Evolutionary conservation across 2,329 filamentous ascomycete genomes (phyloP), one percentile per base, ranked within the genome.

Genomic region (Colletotrichum navitas): DNA sequence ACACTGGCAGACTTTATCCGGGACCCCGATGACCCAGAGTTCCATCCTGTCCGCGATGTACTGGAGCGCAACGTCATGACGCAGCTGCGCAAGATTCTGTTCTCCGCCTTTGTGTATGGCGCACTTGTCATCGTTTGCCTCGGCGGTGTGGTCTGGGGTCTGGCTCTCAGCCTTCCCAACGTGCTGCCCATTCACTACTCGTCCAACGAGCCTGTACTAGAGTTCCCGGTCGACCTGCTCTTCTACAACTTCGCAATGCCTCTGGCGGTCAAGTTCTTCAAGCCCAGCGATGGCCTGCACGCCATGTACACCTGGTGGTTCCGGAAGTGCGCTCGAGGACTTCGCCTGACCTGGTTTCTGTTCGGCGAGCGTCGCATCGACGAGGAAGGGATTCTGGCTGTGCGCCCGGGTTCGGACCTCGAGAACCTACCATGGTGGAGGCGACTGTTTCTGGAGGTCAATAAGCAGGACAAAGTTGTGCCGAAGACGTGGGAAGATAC

Each of bases 201-300:
- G 2, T 95, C 94, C 0, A 95, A 95, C 74, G 93, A 97, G 76
- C 95, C 96, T 0, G 92, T 97, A 0, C 85, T 98, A 59, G 96
- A 98, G 79, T 98, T 99, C 75, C 96, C 96, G 0, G 90, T 97
- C 72, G 95, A 99, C 78, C 86, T 99, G 2, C 85, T 99, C 21
- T 96, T 98, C 79, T 99, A 98, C 86, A 98, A 98, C 81, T 97
- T 98, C 80, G 85, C 98, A 58, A 96, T 98, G 86, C 96, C 96
- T 0, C 83, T 97, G 60, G 91, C 95, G 16, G 90, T 98, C 75
- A 92, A 90, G 76, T 91, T 94, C 76, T 92, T 97, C 81, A 93
- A 93, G 78, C 95, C 95, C 2, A 94, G 93, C 63, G 93, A 97
- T 78, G 92, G 90, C 0, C 85, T 99, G 3, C 93, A 97, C 76